Percentiles rank a stretch among this genome's conserved stretches.
phyloP scores from a whole-genome alignment of 176 grass and related monocot species.

The Puccinellia tenuiflora region DNA sequence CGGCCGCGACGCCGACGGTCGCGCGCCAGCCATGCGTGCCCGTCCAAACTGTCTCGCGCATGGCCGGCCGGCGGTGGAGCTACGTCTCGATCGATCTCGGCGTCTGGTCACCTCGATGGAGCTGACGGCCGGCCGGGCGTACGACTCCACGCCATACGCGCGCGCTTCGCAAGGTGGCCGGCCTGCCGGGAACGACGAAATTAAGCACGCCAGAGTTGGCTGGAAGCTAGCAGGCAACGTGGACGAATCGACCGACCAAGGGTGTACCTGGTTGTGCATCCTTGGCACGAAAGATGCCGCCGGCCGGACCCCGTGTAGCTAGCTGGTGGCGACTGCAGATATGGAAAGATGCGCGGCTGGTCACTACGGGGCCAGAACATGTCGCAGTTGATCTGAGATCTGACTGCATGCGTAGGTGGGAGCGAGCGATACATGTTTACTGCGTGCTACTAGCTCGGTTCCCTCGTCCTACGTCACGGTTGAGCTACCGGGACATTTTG shows the following conservation, averaged over 20 bases:
- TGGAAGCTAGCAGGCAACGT: not conserved
- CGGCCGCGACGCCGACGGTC: not conserved
- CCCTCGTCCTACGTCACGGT: too few species aligned
- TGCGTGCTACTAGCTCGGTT: too few species aligned
- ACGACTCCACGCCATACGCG: not conserved
- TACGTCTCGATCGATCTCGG: too few species aligned
- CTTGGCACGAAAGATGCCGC: not conserved
- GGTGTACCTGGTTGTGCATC: not conserved
- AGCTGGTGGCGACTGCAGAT: not conserved
- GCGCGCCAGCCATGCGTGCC: not conserved
- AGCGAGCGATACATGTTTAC: not conserved
- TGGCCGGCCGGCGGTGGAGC: too few species aligned
- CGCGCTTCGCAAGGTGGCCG: not conserved
- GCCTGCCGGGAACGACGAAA: not conserved
- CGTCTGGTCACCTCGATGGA: not conserved
- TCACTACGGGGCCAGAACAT: not conserved
- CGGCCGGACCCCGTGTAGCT: not conserved
- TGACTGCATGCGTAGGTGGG: not conserved
- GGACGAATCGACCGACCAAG: not conserved
- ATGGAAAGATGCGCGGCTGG: not conserved
- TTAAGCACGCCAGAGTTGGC: not conserved
- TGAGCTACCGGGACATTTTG: too few species aligned
- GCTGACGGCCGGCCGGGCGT: not conserved
- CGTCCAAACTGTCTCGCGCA: not conserved
- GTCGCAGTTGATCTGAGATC: not conserved